Conservation (phyloP, 129 eudicot species). For the Dittrichia graveolens region DNA sequence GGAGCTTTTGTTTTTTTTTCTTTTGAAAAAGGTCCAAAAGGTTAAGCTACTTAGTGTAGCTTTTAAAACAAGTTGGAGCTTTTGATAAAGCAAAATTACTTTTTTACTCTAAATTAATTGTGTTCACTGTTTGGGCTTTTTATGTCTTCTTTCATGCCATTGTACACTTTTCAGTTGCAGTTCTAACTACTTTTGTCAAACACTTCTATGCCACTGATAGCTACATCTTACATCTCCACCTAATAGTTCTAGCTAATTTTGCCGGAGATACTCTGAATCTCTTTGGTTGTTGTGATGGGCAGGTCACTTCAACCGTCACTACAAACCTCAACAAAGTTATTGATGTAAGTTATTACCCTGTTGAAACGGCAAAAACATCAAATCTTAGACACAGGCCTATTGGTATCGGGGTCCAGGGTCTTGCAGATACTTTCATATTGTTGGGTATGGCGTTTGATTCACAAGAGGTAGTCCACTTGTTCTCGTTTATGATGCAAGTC, state of each 20-base stretch:
- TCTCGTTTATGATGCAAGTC: background rate
- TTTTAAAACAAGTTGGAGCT: no score
- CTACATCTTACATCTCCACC: background rate
- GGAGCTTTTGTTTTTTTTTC: background rate
- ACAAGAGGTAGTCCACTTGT: constrained; percentile 59
- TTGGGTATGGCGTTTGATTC: constrained; percentile 98
- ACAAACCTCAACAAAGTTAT: constrained; percentile 82
- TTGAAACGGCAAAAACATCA: constrained; percentile 86
- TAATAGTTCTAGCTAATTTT: background rate
- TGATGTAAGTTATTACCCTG: constrained; percentile 81
- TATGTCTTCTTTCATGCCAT: no score
- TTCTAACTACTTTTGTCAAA: background rate
- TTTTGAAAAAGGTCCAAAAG: no score
- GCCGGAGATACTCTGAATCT: constrained; percentile 1
- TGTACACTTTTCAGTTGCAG: no score
- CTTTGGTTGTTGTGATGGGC: constrained; percentile 26
- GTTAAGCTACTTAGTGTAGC: no score
- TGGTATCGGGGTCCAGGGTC: constrained; percentile 97
- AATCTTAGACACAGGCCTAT: constrained; percentile 84
- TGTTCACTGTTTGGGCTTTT: no score
- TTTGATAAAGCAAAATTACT: no score
- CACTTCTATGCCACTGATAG: background rate
- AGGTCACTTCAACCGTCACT: constrained; percentile 73
- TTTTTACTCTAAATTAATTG: no score
- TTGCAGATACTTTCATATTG: constrained; percentile 91